Evolutionary conservation across 495 filamentous ascomycete genomes (phyloP).

Genomic region (Echria macrotheca): DNA sequence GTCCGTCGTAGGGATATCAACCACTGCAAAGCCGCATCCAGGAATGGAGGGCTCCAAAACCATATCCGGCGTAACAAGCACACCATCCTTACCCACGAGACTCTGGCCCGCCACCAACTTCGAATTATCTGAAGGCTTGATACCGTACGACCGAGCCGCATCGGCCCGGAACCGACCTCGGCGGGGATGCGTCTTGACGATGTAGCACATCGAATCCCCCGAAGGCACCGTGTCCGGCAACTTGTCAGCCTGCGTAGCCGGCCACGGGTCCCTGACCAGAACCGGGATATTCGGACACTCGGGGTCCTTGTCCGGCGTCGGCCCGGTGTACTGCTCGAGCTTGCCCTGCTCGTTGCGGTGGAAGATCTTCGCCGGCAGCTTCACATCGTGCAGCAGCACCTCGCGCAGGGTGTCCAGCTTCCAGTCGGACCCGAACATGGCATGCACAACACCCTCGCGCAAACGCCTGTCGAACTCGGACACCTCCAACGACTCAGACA

Average conservation of each 20-base stretch:
- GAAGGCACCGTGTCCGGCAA: conserved; percentile 63
- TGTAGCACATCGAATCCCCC: conserved; percentile 70
- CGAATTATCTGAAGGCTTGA: conserved; percentile 48
- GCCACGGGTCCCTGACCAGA: conserved; percentile 76
- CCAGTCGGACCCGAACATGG: conserved; percentile 84
- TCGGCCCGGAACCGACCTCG: conserved; percentile 72
- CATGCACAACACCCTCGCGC: conserved; percentile 49
- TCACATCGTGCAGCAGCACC: conserved; percentile 57
- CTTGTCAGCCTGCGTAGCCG: conserved; percentile 55
- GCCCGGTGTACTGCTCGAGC: conserved; percentile 62
- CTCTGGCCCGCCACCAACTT: conserved; percentile 47
- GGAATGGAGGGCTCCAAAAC: conserved; percentile 35
- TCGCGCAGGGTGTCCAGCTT: conserved; percentile 61
- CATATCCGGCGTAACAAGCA: conserved; percentile 51
- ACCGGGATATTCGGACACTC: conserved; percentile 60
- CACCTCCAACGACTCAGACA: neutral
- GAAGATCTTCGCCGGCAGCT: conserved; percentile 64
- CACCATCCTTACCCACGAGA: conserved; percentile 49
- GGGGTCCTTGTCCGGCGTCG: conserved; percentile 46
- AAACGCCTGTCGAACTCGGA: conserved; percentile 8
- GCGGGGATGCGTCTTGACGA: conserved; percentile 66
- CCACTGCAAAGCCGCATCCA: conserved; percentile 61
- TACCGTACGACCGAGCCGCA: conserved; percentile 56
- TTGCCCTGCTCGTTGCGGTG: conserved; percentile 60
- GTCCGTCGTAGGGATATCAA: conserved; percentile 65